phyloP scores from a whole-genome alignment of 2,329 filamentous ascomycete species.

The Cladosporium phlei region DNA sequence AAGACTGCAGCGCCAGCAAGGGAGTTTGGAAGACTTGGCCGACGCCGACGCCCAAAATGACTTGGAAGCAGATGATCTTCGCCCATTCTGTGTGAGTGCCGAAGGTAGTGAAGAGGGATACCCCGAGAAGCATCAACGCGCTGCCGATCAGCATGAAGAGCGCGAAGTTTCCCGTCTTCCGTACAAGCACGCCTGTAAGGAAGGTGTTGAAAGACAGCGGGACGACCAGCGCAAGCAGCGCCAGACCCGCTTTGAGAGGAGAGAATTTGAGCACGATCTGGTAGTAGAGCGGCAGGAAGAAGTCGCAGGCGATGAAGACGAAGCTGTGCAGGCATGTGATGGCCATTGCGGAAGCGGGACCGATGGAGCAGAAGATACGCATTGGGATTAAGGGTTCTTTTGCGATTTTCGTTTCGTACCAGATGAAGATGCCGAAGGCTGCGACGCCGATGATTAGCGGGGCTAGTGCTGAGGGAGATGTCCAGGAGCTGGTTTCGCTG shows the following conservation, averaged over 20 bases:
- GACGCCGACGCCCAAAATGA: slow-evolving; percentile 59
- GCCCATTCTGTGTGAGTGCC: slow-evolving; percentile 30
- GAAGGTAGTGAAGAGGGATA: slow-evolving; percentile 37
- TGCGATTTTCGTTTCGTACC: slow-evolving; percentile 69
- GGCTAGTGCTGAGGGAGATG: slow-evolving; percentile 51
- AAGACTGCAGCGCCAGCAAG: slow-evolving; percentile 62
- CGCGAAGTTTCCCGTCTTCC: slow-evolving; percentile 43
- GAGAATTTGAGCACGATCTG: slow-evolving; percentile 66
- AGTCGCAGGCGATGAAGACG: slow-evolving; percentile 71
- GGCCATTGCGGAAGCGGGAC: slow-evolving; percentile 62
- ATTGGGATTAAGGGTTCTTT: slow-evolving; percentile 68
- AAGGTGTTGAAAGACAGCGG: slow-evolving; percentile 31
- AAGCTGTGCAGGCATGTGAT: slow-evolving; percentile 70
- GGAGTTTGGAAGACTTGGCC: slow-evolving; percentile 67
- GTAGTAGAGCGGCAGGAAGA: slow-evolving; percentile 82
- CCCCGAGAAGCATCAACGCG: slow-evolving; percentile 35
- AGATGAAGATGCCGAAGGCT: slow-evolving; percentile 56
- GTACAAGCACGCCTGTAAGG: slow-evolving; percentile 37
- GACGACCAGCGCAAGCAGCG: slow-evolving; percentile 33
- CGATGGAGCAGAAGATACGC: slow-evolving; percentile 61
- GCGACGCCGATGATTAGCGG: slow-evolving; percentile 53
- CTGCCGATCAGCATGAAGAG: slow-evolving; percentile 48
- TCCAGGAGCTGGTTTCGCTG: slow-evolving; percentile 47
- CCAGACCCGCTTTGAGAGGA: slow-evolving; percentile 48
- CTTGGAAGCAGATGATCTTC: slow-evolving; percentile 49